Percentiles rank a stretch among this genome's conserved stretches.
Evolutionary conservation across 2,329 filamentous ascomycete species (phyloP).

Genomic region (Claviceps fusiformis): DNA sequence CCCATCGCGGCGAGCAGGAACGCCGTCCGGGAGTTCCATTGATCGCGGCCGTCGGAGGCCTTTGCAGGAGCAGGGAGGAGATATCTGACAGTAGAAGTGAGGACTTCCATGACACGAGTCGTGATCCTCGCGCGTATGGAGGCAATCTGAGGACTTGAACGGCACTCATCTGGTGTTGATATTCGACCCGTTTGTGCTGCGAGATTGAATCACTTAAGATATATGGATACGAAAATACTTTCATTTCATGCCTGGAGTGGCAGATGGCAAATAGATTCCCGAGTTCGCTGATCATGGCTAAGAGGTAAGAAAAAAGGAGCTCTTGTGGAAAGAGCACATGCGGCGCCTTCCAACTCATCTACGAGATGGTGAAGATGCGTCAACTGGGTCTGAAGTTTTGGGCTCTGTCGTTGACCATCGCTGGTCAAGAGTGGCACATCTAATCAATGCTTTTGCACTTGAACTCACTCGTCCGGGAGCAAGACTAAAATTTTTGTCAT

Average conservation of each 20-base stretch:
- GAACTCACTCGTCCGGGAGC: no score
- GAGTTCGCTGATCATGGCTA: background rate
- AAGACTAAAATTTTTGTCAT: no score
- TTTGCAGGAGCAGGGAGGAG: background rate
- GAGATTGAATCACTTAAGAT: background rate
- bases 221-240: background rate
- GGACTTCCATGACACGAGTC: background rate
- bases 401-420: no score
- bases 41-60: constrained; percentile 31
- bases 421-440: no score
- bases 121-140: background rate
- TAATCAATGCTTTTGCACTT: no score
- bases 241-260: background rate
- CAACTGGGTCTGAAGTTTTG: no score
- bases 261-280: background rate
- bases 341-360: background rate
- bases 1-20: constrained; percentile 46
- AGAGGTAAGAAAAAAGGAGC: background rate
- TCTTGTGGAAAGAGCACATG: background rate
- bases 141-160: background rate
- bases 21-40: constrained; percentile 40
- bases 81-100: background rate
- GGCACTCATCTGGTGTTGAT: background rate
- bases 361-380: no score
- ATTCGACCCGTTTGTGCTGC: background rate